A percentile compares a stretch with the other conserved stretches of the same genome.
Conservation (phyloP, 441 rosid species). For the Mallotus japonicus region DNA sequence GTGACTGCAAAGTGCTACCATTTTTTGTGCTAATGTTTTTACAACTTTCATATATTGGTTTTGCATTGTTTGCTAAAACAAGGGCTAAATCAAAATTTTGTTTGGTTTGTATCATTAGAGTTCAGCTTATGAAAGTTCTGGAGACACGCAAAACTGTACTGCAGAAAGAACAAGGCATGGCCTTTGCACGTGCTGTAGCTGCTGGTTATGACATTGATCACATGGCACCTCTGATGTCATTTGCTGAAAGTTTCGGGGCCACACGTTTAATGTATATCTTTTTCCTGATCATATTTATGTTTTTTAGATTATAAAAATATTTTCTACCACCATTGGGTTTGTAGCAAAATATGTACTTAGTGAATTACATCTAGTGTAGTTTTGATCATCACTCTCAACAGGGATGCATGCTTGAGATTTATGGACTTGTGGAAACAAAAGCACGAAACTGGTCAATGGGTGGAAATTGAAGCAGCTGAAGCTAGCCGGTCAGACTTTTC, state of each 20-base stretch:
- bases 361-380: constrained; percentile 18
- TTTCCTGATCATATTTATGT: background rate
- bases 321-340: background rate
- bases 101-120: constrained; percentile 44
- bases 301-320: background rate
- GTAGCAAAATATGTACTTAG: constrained; percentile 5
- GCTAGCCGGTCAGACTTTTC: constrained; percentile 51
- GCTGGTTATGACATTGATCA: constrained; percentile 90
- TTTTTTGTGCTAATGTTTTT: background rate
- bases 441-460: constrained; percentile 94
- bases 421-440: constrained; percentile 87
- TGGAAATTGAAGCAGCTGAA: constrained; percentile 81
- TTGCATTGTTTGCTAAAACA: background rate
- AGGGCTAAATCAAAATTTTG: background rate
- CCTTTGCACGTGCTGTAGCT: constrained; percentile 98
- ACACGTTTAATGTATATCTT: constrained; percentile 67
- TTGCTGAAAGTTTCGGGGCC: constrained; percentile 88
- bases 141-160: constrained; percentile 78
- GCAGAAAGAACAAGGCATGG: constrained; percentile 99
- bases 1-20: background rate
- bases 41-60: background rate
- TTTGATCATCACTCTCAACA: constrained; percentile 36
- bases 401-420: constrained; percentile 87
- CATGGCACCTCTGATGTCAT: constrained; percentile 67
- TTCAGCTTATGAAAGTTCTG: constrained; percentile 82